These are phyloP conservation scores for Tricladium varicosporioides DNA, from an alignment of 2,329 filamentous ascomycete genomes.

Conservation along the genomic window DNA sequence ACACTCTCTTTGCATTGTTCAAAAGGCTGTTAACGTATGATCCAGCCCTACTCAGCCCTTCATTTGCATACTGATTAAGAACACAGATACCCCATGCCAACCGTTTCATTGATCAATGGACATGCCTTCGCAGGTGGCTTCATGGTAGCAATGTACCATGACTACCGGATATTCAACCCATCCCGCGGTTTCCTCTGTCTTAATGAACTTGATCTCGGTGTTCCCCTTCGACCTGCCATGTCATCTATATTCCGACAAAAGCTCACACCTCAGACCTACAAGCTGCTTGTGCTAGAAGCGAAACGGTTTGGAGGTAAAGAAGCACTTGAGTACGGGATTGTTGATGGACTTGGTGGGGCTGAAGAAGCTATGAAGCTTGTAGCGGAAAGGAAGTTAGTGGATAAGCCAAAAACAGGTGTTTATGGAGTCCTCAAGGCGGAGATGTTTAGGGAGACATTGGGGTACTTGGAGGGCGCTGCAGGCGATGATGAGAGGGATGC, in stretches of 20 bases:
- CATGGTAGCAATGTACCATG: constrained; percentile 79
- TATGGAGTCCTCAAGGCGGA: constrained; percentile 73
- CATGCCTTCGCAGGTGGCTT: constrained; percentile 81
- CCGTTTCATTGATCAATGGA: constrained; percentile 74
- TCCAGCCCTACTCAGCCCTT: background rate
- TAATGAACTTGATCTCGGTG: constrained; percentile 79
- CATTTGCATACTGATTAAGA: background rate
- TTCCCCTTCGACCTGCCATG: constrained; percentile 73
- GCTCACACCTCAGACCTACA: constrained; percentile 52
- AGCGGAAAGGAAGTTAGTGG: constrained; percentile 53
- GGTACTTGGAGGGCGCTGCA: constrained; percentile 53
- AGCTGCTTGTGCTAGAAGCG: constrained; percentile 70
- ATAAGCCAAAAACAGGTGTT: constrained; percentile 62
- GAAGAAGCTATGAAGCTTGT: constrained; percentile 63
- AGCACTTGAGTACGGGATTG: constrained; percentile 64
- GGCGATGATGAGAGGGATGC: constrained; percentile 42
- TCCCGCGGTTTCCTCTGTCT: constrained; percentile 71
- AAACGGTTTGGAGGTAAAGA: constrained; percentile 62
- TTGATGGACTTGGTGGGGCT: constrained; percentile 65
- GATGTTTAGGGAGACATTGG: constrained; percentile 68
- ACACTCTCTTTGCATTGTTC: constrained; percentile 63
- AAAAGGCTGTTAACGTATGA: constrained; percentile 57
- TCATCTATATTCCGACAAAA: constrained; percentile 72
- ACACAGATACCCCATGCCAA: constrained; percentile 72
- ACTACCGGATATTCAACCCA: constrained; percentile 77